Base-by-base conservation (phyloP, 768 basidiomycete species). In the Macrolepiota albuminosa region DNA sequence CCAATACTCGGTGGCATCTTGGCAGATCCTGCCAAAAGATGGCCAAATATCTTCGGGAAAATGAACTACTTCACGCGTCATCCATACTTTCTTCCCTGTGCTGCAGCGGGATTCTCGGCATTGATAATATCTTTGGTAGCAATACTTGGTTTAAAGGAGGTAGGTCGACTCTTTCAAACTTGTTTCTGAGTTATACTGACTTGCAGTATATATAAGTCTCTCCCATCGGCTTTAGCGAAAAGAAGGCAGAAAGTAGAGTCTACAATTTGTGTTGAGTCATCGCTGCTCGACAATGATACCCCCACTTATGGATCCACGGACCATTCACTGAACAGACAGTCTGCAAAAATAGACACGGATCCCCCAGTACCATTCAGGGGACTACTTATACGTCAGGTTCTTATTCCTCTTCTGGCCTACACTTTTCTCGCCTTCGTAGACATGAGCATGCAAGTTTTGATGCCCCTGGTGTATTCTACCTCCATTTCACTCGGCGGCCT, bases 1-100 rank as follows among this genome's bases (percentile, higher is more conserved):
- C 88, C 89, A 16, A 74, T 84, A 29, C 72, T 89, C 3, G 89
- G 89, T 37, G 89, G 89, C 26, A 61, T 80, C 8, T 69, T 91
- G 4, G 81, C 87, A 6, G 79, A 80, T 43, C 85, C 89, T 0
- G 81, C 78, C 11, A 78, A 79, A 42, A 79, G 78, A 36, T 90
- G 87, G 74, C 87, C 88, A 6, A 62, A 72, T 33, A 66, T 78
- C 1, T 83, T 90, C 58, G 87, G 87, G 11, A 67, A 73, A 33
- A 63, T 76, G 24, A 39, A 61, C 0, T 70, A 76, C 47, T 67
- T 81, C 45, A 66, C 66, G 3, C 53, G 64, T 1, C 69, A 81
- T 60, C 78, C 79, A 0, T 83, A 83, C 62, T 77, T 84, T 56
- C 71, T 84, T 10, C 81, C 83, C 13, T 84, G 81, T 62, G 68